Evolutionary conservation across 2,329 filamentous ascomycete species (phyloP), one percentile per base, ranked within the genome.

Genomic region (Venturia pyrina): DNA sequence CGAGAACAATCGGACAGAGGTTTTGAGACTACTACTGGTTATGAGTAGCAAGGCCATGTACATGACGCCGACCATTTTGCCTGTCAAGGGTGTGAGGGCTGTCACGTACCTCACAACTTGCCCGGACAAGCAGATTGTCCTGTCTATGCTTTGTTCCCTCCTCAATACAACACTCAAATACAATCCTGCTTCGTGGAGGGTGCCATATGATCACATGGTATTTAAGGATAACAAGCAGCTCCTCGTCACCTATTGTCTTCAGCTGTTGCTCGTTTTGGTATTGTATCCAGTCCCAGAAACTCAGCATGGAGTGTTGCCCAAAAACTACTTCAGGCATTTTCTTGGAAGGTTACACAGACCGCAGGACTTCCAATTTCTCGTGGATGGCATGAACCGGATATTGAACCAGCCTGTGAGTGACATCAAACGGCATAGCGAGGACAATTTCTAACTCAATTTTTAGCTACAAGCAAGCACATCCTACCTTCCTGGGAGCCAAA

Each of bases 361-460:
- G 0, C 92, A 97, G 75, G 95, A 99, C 75, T 98, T 99, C 72
- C 95, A 99, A 75, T 99, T 99, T 74, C 87, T 98, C 32, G 90
- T 96, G 13, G 93, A 97, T 73, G 93, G 93, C 62, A 96, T 97
- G 88, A 93, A 89, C 0, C 86, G 92, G 71, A 90, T 98, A 61
- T 80, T 99, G 63, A 95, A 96, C 71, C 93, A 97, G 71, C 93
- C 93, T 32, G 81, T 85, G 74, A 68, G 73, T 69, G 5, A 8
- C 6, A 1, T 65, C 34, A 48, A 32, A 17, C 34, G 13, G 34
- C 28, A 32, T 13, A n/a, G 57, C 15, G 28, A n/a, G 34, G 21
- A 2, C 61, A 62, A 73, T 78, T 64, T 77, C 69, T 63, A 37
- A 66, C 41, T 4, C 1, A 11, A 43, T 21, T 5, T 43, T 1